Evolutionary conservation across 2,329 filamentous ascomycete genomes (phyloP), one percentile per base, ranked within the genome.

Genomic region (Hymenotorrendiella dingleyae): DNA sequence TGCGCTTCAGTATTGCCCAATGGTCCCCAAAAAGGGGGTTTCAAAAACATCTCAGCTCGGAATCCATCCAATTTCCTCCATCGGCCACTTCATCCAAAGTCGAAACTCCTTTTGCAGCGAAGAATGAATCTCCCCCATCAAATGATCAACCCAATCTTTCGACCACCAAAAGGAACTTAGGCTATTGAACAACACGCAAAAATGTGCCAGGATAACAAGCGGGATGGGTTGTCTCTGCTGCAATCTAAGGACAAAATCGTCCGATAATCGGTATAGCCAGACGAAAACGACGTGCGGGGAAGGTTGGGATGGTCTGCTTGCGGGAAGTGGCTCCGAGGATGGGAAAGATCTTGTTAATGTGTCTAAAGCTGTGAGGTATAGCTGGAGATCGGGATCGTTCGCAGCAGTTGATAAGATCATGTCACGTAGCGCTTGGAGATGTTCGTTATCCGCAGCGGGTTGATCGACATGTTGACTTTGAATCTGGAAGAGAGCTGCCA

Each of bases 131-230:
- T 55, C 49, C n/a, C 46, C 42, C 26, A 66, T 56, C 22, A 66
- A 43, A 43, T 64, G 60, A 19, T 50, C 53, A 0, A 54, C 57
- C 62, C 63, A 64, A 3, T 63, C 62, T 32, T 61, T 45, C 11
- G 63, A 55, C 62, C 62, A 64, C 62, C 62, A 64, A 27, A 64
- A 53, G n/a, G 56, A 54, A 22, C 56, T 55, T 21, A 62, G 34
- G 26, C 59, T 46, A 40, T 57, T 54, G 11, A 64, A 50, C 11
- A 64, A 43, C 1, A 61, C 57, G 45, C 63, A 55, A 54, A 58
- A 64, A 49, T 64, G 57, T 2, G 62, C 56, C 35, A 57, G 28
- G 6, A 57, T 42, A n/a, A 54, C 45, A 28, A 57, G 40, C 1
- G 54, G 47, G 17, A 51, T 40, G 1, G 52, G 47, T 30, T 45